Evolutionary conservation across 495 filamentous ascomycete genomes (phyloP), one percentile per base, ranked within the genome.

Genomic region (Talaromyces nanjingensis): DNA sequence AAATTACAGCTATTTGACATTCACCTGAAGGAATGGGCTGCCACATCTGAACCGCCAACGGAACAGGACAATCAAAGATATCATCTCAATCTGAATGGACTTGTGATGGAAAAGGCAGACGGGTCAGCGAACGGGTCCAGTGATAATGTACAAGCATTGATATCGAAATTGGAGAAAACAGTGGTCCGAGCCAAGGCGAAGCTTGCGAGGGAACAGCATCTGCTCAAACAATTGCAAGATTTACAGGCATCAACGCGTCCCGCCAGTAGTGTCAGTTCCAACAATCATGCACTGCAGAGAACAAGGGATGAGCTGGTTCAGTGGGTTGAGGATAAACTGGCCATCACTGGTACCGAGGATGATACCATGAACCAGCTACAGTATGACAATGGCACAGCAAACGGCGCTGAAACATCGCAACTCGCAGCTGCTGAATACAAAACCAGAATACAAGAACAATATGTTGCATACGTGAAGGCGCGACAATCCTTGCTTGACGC

Each of bases 291-390:
- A 14, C 68, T 86, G 60, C 76, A 78, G 60, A 70, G 70, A n/a
- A 85, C 86, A 3, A 78, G 89, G 25, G 81, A 84, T 68, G 86
- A 86, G 58, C 74, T 91, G 61, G 87, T 91, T 45, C 79, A 81
- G 66, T 91, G 89, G 88, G 87, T 91, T 24, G 88, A 91, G 70
- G 76, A 79, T 12, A 87, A 89, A 64, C 74, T 91, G 7, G 76
- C 79, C 31, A 83, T 78, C 60, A 84, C 83, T 24, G 27, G 14
- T 42, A 34, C 25, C 60, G 70, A 67, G 20, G 76, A 76, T n/a
- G 76, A 70, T 57, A 67, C 62, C 1, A 75, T 73, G 18, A 77
- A 77, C 56, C 76, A 70, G 9, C 70, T 73, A 49, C 72, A 79
- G 33, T 75, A 79, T 56, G 73, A 78, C 25, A 62, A 74, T 22